phyloP scores from a whole-genome alignment of 129 eudicot species.

The Oenanthe sinensis region DNA sequence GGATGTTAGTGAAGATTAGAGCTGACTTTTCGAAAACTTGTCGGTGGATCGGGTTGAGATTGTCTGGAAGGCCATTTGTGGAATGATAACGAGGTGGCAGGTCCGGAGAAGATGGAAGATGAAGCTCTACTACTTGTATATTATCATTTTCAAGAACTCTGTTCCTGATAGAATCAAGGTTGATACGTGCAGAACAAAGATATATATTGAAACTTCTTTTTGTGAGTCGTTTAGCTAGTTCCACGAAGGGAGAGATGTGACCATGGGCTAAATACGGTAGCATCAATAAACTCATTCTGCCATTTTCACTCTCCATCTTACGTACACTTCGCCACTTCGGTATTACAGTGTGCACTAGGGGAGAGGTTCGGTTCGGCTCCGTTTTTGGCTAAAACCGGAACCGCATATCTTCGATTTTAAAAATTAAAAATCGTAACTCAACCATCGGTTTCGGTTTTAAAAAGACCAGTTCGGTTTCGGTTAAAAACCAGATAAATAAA shows the following conservation, averaged over 20 bases:
- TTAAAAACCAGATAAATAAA: too few species aligned
- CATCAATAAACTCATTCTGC: background rate
- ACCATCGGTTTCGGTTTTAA: too few species aligned
- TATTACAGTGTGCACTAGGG: too few species aligned
- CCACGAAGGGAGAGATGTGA: conserved; percentile 3
- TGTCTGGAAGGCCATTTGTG: background rate
- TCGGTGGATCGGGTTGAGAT: background rate
- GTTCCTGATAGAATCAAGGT: background rate
- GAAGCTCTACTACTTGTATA: background rate
- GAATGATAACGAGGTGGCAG: background rate
- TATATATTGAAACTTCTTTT: background rate
- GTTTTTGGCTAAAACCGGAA: too few species aligned
- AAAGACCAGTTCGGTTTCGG: too few species aligned
- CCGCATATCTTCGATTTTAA: too few species aligned
- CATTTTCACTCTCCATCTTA: background rate
- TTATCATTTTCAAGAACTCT: background rate
- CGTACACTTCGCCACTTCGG: too few species aligned
- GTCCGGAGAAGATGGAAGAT: background rate
- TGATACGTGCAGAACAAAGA: background rate
- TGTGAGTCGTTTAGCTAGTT: background rate
- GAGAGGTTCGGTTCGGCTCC: too few species aligned
- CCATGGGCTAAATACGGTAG: background rate
- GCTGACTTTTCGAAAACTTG: background rate
- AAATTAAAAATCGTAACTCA: too few species aligned
- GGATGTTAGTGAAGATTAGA: background rate